Evolutionary conservation across 2,329 filamentous ascomycete genomes (phyloP).

Genomic region (Emericellopsis cladophorae): DNA sequence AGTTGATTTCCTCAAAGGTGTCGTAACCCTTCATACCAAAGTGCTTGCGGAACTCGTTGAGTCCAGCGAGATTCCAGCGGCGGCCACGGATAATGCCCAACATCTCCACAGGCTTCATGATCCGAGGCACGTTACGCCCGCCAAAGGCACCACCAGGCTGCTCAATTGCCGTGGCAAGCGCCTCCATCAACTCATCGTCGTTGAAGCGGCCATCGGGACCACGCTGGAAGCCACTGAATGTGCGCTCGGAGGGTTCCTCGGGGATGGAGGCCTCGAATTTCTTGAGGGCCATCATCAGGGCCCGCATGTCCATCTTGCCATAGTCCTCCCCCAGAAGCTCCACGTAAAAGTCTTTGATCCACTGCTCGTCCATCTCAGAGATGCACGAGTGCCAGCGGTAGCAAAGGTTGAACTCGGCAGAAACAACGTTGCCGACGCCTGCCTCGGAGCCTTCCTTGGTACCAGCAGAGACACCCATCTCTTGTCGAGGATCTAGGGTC

Average conservation of each 20-base stretch:
- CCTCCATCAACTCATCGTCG: conserved; percentile 65
- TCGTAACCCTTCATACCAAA: conserved; percentile 66
- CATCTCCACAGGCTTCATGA: conserved; percentile 66
- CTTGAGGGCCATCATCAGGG: conserved; percentile 50
- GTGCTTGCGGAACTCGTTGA: conserved; percentile 80
- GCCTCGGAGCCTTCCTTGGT: conserved; percentile 48
- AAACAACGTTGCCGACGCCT: conserved; percentile 72
- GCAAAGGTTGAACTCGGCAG: conserved; percentile 78
- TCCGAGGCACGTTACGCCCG: conserved; percentile 58
- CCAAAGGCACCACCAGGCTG: conserved; percentile 68
- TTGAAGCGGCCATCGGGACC: conserved; percentile 54
- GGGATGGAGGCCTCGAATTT: conserved; percentile 49
- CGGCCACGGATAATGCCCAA: conserved; percentile 68
- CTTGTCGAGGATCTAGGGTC: conserved; percentile 66
- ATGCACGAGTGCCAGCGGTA: conserved; percentile 84
- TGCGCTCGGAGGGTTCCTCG: conserved; percentile 54
- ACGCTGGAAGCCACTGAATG: conserved; percentile 54
- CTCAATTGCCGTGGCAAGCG: conserved; percentile 57
- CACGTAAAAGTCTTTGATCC: conserved; percentile 60
- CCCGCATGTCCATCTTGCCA: conserved; percentile 39
- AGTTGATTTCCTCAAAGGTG: conserved; percentile 75
- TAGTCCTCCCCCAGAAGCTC: conserved; percentile 45
- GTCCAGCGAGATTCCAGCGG: conserved; percentile 62
- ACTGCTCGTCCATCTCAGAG: conserved; percentile 60
- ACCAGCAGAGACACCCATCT: conserved; percentile 44